Conservation (phyloP, 2,329 filamentous ascomycete genomes). For the Acrocalymma vagum region DNA sequence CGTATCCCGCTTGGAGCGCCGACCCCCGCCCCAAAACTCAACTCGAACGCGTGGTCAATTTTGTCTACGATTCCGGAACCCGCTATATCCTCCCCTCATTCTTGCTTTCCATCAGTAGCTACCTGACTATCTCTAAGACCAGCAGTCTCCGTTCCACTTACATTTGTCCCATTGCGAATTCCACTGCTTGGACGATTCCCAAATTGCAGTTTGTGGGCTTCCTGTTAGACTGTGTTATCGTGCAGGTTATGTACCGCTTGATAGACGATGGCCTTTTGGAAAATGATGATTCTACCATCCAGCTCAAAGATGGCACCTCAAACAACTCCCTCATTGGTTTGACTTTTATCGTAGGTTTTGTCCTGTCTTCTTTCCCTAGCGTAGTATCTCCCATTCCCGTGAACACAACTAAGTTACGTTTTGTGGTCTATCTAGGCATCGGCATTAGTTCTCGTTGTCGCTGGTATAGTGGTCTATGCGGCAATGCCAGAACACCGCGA, state of each 20-base stretch:
- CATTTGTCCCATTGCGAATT: constrained; percentile 39
- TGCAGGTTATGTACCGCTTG: constrained; percentile 33
- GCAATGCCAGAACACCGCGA: constrained; percentile 44
- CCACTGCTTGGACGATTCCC: constrained; percentile 32
- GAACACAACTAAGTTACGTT: too few relatives aligned
- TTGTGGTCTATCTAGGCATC: constrained; percentile 38
- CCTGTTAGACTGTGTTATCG: constrained; percentile 34
- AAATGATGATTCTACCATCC: constrained; percentile 31
- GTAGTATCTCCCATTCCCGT: constrained; percentile 27
- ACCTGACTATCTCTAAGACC: constrained; percentile 38
- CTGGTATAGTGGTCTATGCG: constrained; percentile 36
- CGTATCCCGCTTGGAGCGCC: constrained; percentile 38
- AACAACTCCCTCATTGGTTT: constrained; percentile 37
- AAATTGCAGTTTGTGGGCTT: constrained; percentile 41
- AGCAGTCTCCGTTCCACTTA: constrained; percentile 39
- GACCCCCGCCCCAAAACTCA: constrained; percentile 27
- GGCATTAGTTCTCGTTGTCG: constrained; percentile 36
- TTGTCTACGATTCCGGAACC: constrained; percentile 35
- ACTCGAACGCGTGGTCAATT: constrained; percentile 35
- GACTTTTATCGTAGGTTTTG: constrained; percentile 35
- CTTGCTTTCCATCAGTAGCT: constrained; percentile 40
- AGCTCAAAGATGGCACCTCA: constrained; percentile 35
- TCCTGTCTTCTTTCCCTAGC: background rate
- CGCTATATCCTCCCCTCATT: constrained; percentile 42
- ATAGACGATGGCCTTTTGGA: constrained; percentile 35